Evolutionary conservation across 345 rosid species (phyloP), one percentile per base, ranked within the genome.

Genomic region (Moricandia arvensis): DNA sequence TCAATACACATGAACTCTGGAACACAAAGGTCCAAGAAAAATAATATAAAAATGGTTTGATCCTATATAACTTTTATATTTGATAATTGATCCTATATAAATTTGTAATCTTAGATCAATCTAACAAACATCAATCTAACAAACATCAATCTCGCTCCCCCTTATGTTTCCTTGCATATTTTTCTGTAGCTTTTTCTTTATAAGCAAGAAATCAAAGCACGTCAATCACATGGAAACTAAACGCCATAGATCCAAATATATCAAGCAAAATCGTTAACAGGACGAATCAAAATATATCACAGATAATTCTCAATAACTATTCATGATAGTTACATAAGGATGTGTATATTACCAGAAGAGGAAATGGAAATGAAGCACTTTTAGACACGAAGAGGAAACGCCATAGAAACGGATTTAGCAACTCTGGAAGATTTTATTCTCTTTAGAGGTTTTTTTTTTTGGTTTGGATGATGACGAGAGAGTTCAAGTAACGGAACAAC

Each of bases 301-400:
- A 7, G 7, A 33, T 7, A 0, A 79, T 58, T 30, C n/a, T 55
- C 1, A 7, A 27, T 26, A 27, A n/a, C 5, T 17, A 2, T 65
- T 47, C 2, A 5, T 59, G 45, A 10, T 27, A 38, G 63, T 18
- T 29, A 17, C 75, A 26, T 73, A 6, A 18, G 12, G 53, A 34
- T 34, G 33, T 53, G 13, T 10, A 17, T 2, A 18, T 24, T 68
- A 74, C 82, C 63, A 53, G 71, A 43, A 79, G 72, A 63, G 65
- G 68, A 66, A 33, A 49, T 33, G 24, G 49, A 66, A 55, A 43
- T 37, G 75, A 68, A 77, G 51, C 61, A 55, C 72, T 55, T 29
- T 77, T 72, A 84, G 80, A 72, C 51, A 35, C 71, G 68, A 26
- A 69, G 80, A 74, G 66, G 77, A 65, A 76, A 73, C 66, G 73